Evolutionary conservation across 2,329 filamentous ascomycete species (phyloP).

Genomic region (Aspergillus uvarum): DNA sequence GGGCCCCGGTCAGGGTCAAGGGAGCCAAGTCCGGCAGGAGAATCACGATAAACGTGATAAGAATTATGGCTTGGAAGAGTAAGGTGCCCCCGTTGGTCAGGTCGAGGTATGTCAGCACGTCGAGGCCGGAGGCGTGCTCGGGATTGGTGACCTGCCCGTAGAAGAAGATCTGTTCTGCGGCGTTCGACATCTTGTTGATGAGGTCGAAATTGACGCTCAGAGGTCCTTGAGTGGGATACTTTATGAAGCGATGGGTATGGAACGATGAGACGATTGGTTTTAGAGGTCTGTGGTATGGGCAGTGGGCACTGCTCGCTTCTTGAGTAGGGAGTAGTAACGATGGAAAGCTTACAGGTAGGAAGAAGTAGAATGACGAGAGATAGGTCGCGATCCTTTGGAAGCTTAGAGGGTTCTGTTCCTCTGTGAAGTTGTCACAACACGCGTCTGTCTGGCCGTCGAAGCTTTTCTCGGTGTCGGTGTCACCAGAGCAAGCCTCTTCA

Average conservation of each 20-base stretch:
- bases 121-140: constrained; percentile 1
- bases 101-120: constrained; percentile 10
- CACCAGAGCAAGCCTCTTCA: too few species aligned
- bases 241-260: too few species aligned
- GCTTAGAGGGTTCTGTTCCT: background rate
- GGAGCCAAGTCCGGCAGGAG: constrained; percentile 8
- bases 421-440: background rate
- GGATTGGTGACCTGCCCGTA: constrained; percentile 14
- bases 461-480: background rate
- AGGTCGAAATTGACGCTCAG: background rate
- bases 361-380: too few species aligned
- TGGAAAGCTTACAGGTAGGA: too few species aligned
- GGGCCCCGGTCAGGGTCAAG: background rate
- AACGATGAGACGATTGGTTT: too few species aligned
- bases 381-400: too few species aligned
- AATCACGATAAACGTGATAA: constrained; percentile 1
- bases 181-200: constrained; percentile 16
- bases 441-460: background rate
- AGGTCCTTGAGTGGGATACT: too few species aligned
- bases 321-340: too few species aligned
- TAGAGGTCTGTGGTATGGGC: too few species aligned
- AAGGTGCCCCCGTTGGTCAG: constrained; percentile 11
- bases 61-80: constrained; percentile 9
- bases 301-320: too few species aligned
- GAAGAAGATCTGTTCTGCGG: constrained; percentile 16